A percentile compares a stretch with the other conserved stretches of the same genome.
Conservation (phyloP, 202 grass and related monocot genomes). For the Setaria italica region DNA sequence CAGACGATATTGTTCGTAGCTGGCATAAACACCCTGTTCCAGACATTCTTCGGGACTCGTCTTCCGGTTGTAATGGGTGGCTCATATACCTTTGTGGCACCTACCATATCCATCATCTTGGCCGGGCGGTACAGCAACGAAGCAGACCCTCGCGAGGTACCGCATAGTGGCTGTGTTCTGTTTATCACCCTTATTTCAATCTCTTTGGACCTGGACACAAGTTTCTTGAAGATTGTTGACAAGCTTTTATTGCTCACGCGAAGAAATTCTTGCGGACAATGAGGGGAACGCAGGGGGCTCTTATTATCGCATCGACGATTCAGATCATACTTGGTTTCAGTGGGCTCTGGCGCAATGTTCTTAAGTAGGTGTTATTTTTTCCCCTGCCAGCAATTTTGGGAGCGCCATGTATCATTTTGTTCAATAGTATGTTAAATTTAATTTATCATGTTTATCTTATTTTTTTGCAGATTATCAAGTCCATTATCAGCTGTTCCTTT, state of each 20-base stretch:
- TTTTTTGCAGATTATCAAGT: slow-evolving; percentile 69
- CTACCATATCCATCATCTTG: slow-evolving; percentile 94
- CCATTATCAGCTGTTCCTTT: slow-evolving; percentile 90
- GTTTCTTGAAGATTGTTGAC: slow-evolving; percentile 12
- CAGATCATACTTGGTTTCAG: slow-evolving; percentile 99
- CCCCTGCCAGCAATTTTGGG: background rate
- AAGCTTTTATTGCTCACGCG: slow-evolving; percentile 28
- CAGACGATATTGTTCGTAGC: slow-evolving; percentile 92
- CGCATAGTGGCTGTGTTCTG: background rate
- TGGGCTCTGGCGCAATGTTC: slow-evolving; percentile 93
- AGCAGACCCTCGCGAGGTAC: slow-evolving; percentile 80
- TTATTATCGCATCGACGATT: slow-evolving; percentile 81
- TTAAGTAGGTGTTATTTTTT: slow-evolving; percentile 57
- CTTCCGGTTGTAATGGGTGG: slow-evolving; percentile 85
- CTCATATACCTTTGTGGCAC: slow-evolving; percentile 81
- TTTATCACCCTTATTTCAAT: background rate
- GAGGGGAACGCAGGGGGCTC: slow-evolving; percentile 88
- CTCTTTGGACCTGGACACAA: background rate
- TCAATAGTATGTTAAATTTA: slow-evolving; percentile 21
- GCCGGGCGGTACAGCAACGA: slow-evolving; percentile 82
- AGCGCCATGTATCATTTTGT: background rate
- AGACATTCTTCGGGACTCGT: slow-evolving; percentile 85
- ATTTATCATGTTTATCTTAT: background rate
- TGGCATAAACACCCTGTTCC: slow-evolving; percentile 93
- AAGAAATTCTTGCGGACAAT: slow-evolving; percentile 95